Evolutionary conservation across 352 stramenopile species (phyloP).

Genomic region (Globisporangium cederbergense): DNA sequence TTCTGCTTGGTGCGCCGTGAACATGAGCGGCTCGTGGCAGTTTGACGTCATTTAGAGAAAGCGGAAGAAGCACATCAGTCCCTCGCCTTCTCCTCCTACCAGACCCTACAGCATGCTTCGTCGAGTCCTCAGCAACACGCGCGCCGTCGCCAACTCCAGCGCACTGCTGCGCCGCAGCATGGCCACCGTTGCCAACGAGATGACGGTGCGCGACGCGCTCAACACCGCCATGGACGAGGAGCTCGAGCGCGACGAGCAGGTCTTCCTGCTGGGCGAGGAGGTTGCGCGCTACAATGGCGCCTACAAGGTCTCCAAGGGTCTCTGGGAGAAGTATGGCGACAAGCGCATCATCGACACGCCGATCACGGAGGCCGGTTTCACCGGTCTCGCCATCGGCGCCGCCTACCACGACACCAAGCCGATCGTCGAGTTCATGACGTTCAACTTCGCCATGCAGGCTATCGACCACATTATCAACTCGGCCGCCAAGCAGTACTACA

Average conservation of each 20-base stretch:
- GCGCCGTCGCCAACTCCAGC: slow-evolving; percentile 10
- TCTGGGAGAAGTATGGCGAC: slow-evolving; percentile 99
- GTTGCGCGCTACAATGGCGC: slow-evolving; percentile 99
- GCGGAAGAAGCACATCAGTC: slow-evolving; percentile 21
- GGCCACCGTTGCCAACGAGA: slow-evolving; percentile 74
- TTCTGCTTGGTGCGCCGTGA: slow-evolving; percentile 22
- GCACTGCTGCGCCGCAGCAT: slow-evolving; percentile 56
- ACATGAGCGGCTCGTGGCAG: not conserved
- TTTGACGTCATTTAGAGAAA: slow-evolving; percentile 7
- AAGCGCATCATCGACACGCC: slow-evolving; percentile 99
- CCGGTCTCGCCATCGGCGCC: slow-evolving; percentile 91
- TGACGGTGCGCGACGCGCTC: slow-evolving; percentile 98
- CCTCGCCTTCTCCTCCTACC: not conserved
- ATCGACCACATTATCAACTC: slow-evolving; percentile 99
- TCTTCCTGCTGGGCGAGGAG: slow-evolving; percentile 97
- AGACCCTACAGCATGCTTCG: slow-evolving; percentile 22
- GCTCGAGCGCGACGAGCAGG: slow-evolving; percentile 94
- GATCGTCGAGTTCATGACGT: slow-evolving; percentile 99
- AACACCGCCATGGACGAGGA: slow-evolving; percentile 99
- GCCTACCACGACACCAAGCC: slow-evolving; percentile 97
- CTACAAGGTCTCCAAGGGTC: slow-evolving; percentile 98
- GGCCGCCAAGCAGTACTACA: slow-evolving; percentile 99
- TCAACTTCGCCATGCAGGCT: slow-evolving; percentile 99
- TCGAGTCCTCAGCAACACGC: slow-evolving; percentile 45
- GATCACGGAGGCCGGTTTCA: slow-evolving; percentile 98